phyloP scores from a whole-genome alignment of 2,329 filamentous ascomycete genomes.

The Alternaria atra region DNA sequence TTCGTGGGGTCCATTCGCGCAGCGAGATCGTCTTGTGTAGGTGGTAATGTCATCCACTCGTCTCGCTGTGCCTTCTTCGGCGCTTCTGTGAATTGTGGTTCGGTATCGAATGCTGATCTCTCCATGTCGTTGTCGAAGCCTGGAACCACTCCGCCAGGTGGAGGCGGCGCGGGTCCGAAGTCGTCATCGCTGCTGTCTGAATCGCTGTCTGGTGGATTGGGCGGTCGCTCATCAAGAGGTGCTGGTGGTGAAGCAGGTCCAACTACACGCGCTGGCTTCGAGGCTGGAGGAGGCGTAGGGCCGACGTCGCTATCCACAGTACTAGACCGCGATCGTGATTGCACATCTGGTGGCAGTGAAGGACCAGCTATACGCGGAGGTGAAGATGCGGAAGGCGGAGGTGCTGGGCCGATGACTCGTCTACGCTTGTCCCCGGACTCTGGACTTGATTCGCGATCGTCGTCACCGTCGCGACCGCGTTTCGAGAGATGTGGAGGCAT shows the following conservation, averaged over 20 bases:
- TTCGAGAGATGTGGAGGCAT: slow-evolving; percentile 71
- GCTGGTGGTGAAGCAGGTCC: slow-evolving; percentile 65
- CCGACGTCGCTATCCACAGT: slow-evolving; percentile 40
- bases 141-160: slow-evolving; percentile 26
- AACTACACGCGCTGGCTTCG: slow-evolving; percentile 52
- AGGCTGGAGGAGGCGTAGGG: slow-evolving; percentile 56
- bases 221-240: slow-evolving; percentile 57
- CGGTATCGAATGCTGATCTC: slow-evolving; percentile 45
- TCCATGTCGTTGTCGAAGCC: slow-evolving; percentile 21
- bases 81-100: slow-evolving; percentile 40
- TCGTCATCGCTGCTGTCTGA: slow-evolving; percentile 54
- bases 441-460: slow-evolving; percentile 51
- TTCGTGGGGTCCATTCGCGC: slow-evolving; percentile 83
- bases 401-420: slow-evolving; percentile 64
- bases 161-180: slow-evolving; percentile 58
- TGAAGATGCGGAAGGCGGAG: slow-evolving; percentile 55
- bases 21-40: slow-evolving; percentile 59
- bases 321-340: slow-evolving; percentile 38
- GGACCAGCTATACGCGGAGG: slow-evolving; percentile 60
- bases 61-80: slow-evolving; percentile 71
- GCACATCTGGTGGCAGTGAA: slow-evolving; percentile 58
- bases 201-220: slow-evolving; percentile 45
- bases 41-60: slow-evolving; percentile 67
- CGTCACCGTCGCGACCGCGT: slow-evolving; percentile 59
- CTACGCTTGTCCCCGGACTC: slow-evolving; percentile 60